Percentiles rank a stretch among this genome's conserved stretches.
phyloP scores from a whole-genome alignment of 352 stramenopile genomes.

The Aphanomyces astaci region DNA sequence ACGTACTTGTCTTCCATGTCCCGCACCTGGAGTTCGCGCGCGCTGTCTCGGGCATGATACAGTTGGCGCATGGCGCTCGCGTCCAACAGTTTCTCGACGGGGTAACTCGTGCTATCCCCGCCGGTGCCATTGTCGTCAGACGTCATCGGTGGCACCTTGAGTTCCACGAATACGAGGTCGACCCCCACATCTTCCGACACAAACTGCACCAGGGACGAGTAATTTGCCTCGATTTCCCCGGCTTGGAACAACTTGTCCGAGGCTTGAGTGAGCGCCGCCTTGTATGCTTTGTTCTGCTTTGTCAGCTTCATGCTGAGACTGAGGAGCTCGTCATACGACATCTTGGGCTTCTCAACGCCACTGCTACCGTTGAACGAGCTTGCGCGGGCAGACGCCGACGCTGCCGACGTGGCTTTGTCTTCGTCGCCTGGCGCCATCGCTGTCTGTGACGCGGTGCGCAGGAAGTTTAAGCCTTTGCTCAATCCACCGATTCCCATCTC shows the following conservation, averaged over 20 bases:
- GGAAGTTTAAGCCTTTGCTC: slow-evolving; percentile 70
- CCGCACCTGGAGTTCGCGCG: slow-evolving; percentile 11
- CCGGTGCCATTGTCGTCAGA: neutral
- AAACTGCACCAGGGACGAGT: slow-evolving; percentile 41
- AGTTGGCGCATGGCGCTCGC: neutral
- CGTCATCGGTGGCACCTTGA: slow-evolving; percentile 2
- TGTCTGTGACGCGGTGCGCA: slow-evolving; percentile 33
- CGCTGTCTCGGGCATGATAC: slow-evolving; percentile 15
- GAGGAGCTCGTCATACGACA: slow-evolving; percentile 77
- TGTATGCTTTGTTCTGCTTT: slow-evolving; percentile 83
- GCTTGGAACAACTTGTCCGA: slow-evolving; percentile 17
- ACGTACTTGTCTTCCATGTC: slow-evolving; percentile 21
- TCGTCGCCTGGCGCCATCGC: slow-evolving; percentile 6
- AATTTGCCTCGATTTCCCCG: slow-evolving; percentile 38
- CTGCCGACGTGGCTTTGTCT: neutral
- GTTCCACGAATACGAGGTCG: slow-evolving; percentile 33
- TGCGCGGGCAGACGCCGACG: slow-evolving; percentile 17
- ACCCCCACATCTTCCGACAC: slow-evolving; percentile 58
- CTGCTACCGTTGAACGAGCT: slow-evolving; percentile 18
- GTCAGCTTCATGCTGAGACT: slow-evolving; percentile 83
- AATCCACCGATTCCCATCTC: slow-evolving; percentile 67
- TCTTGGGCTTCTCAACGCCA: slow-evolving; percentile 26
- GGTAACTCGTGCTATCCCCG: neutral
- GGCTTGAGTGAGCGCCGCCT: slow-evolving; percentile 44
- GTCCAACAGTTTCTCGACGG: slow-evolving; percentile 11